Evolutionary conservation across 345 rosid species (phyloP), one percentile per base, ranked within the genome.

Genomic region (Corchorus capsularis): DNA sequence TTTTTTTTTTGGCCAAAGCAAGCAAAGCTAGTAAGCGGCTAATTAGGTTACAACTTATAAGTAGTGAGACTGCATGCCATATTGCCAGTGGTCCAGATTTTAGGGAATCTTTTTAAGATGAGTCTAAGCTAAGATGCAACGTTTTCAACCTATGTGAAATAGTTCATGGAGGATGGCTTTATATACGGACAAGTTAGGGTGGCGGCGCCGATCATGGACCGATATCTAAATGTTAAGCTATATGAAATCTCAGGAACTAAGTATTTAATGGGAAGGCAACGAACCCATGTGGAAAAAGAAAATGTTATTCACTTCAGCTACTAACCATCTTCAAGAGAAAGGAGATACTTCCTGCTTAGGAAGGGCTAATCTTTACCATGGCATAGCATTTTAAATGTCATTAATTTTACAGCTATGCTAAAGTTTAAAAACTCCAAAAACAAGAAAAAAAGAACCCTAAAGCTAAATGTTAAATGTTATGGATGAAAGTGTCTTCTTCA

Each of bases 361-460:
- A 64, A 64, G 52, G 39, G 17, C 52, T 65, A 65, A 65, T 22
- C 52, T 65, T 41, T 27, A n/a, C 69, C 1, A 65, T 67, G 34
- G 39, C 37, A 22, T 22, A 14, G 34, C 49, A 67, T 67, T 67
- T 47, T 67, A 37, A 47, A 67, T 46, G 54, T 67, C 39, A 45
- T 13, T 17, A 17, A 64, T 3, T 27, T 19, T 9, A 10, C 32
- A 65, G 34, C 39, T 59, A 59, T 11, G 35, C 63, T 65, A 45
- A 19, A 65, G 20, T 43, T 43, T 43, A 43, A 4, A 6, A 65
- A 19, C 2, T 10, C 45, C 22, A 12, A 45, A 41, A n/a, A n/a
- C n/a, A 16, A 37, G 8, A 43, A 45, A 45, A 45, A 45, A 5
- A 5, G 9, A 45, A 41, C 12, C 4, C 1, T 20, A 46, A 16